Conservation (phyloP, 208 protist genomes). For the Crithidia mellificae region DNA sequence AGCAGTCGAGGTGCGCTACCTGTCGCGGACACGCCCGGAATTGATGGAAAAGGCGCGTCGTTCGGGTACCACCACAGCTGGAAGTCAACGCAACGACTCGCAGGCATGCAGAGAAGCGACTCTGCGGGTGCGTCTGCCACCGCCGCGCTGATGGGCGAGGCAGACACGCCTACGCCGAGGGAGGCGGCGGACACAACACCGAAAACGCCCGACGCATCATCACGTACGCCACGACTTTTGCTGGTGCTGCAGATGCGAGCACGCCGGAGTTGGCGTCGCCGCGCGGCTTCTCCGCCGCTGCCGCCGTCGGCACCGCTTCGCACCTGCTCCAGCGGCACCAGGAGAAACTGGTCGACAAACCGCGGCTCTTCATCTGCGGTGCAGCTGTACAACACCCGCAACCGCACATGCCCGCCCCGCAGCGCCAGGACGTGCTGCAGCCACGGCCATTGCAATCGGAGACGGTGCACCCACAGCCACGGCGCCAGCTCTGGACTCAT, state of each 20-base stretch:
- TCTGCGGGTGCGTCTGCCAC: not conserved
- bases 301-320: not conserved
- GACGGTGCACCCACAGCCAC: constrained; percentile 22
- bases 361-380: not conserved
- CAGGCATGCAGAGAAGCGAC: constrained; percentile 23
- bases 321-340: constrained; percentile 19
- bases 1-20: constrained; percentile 15
- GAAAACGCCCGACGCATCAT: not conserved
- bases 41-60: not conserved
- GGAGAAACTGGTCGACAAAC: constrained; percentile 4
- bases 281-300: not conserved
- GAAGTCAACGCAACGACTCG: constrained; percentile 12
- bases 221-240: too few relatives aligned
- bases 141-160: not conserved
- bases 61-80: constrained; percentile 33
- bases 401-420: constrained; percentile 30
- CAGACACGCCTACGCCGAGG: too few relatives aligned
- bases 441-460: constrained; percentile 38
- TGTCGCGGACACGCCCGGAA: not conserved
- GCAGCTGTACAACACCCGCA: constrained; percentile 3
- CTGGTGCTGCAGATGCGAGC: not conserved
- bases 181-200: constrained; percentile 8
- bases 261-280: too few relatives aligned
- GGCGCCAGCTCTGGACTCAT: constrained; percentile 21
- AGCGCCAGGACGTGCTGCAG: constrained; percentile 32